Evolutionary conservation across 352 stramenopile genomes (phyloP).

Genomic region (Sclerospora graminicola): DNA sequence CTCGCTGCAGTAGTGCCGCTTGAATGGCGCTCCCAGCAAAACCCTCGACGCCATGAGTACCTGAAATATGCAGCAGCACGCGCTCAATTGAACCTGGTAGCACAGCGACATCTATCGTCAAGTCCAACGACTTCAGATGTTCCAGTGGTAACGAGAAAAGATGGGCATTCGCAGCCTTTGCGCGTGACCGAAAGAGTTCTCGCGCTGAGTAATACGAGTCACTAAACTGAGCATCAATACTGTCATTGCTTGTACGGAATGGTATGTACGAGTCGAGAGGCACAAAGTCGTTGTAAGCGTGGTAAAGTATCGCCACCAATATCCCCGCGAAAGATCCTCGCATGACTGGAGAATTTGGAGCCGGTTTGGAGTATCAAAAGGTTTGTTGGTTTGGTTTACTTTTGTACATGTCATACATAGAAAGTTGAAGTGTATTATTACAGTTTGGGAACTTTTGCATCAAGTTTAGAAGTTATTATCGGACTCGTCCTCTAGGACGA

Average conservation of each 20-base stretch:
- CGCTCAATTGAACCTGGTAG: constrained; percentile 31
- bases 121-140: constrained; percentile 29
- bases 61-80: constrained; percentile 68
- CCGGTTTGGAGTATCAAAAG: too few species aligned
- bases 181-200: constrained; percentile 40
- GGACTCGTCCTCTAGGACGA: constrained; percentile 1
- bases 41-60: constrained; percentile 74
- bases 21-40: constrained; percentile 82
- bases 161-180: constrained; percentile 18
- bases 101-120: constrained; percentile 62
- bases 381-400: too few species aligned
- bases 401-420: too few species aligned
- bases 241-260: constrained; percentile 9
- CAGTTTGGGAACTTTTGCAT: too few species aligned
- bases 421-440: too few species aligned
- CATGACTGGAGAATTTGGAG: neutral
- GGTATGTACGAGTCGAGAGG: constrained; percentile 33
- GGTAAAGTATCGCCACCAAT: constrained; percentile 25
- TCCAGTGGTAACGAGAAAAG: constrained; percentile 43
- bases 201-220: constrained; percentile 58
- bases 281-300: constrained; percentile 37
- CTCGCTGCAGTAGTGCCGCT: constrained; percentile 30
- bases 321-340: constrained; percentile 4
- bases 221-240: constrained; percentile 36
- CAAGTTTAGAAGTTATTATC: constrained; percentile 1